A percentile compares a stretch with the other conserved stretches of the same genome.
These are phyloP conservation scores for Amoebophrya sp. DNA, from an alignment of 169 alveolate genomes.

Conservation along the genomic window DNA sequence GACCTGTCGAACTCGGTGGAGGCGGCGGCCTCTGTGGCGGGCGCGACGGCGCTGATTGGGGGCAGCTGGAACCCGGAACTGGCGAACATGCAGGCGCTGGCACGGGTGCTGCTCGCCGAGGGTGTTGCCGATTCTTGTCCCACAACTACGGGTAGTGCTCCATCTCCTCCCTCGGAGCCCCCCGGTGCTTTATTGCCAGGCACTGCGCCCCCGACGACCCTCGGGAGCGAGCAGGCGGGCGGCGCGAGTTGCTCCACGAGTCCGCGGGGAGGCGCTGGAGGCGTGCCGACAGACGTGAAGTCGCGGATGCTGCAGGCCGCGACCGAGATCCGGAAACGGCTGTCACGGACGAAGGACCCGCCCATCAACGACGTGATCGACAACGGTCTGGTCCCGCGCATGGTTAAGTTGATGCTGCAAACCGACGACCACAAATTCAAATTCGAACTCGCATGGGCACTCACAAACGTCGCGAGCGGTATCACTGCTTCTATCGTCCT, in stretches of 20 bases:
- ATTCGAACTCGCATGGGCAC: constrained; percentile 31
- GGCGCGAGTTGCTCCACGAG: too few relatives aligned
- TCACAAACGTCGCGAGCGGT: constrained; percentile 83
- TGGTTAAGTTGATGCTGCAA: not conserved
- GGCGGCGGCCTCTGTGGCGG: too few relatives aligned
- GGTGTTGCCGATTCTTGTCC: not conserved
- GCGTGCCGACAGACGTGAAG: not conserved
- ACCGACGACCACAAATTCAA: not conserved
- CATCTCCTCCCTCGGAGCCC: not conserved
- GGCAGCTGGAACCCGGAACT: too few relatives aligned
- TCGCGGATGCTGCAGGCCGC: not conserved
- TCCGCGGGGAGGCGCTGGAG: too few relatives aligned
- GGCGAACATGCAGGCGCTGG: too few relatives aligned
- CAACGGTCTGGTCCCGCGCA: not conserved
- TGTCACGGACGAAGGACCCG: not conserved
- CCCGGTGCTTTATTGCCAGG: not conserved
- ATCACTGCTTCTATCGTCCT: too few relatives aligned
- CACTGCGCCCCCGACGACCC: not conserved
- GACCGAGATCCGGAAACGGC: not conserved
- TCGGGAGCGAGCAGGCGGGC: not conserved
- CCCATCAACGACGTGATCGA: not conserved
- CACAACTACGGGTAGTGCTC: not conserved
- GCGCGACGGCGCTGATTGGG: too few relatives aligned
- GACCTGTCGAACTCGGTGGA: too few relatives aligned
- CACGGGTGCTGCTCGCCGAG: too few relatives aligned